These are phyloP conservation scores for Arxiozyma telluris DNA, from an alignment of 1,139 yeast species.

Conservation along the genomic window DNA sequence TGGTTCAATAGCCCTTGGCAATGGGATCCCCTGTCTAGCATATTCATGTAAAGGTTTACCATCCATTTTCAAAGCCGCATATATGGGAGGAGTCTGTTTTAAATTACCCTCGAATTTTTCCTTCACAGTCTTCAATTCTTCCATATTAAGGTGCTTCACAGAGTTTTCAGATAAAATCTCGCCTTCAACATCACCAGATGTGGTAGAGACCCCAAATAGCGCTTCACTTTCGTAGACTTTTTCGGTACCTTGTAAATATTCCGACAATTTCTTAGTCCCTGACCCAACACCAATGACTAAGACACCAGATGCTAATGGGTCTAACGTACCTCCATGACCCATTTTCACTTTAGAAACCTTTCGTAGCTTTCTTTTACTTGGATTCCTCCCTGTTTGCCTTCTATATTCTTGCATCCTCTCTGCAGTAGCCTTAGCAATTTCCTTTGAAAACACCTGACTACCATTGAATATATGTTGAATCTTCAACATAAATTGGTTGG, in stretches of 20 bases:
- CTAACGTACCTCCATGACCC: constrained; percentile 98
- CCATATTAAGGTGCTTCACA: constrained; percentile 49
- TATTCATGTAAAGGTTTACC: constrained; percentile 93
- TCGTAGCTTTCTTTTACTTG: constrained; percentile 39
- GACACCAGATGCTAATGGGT: constrained; percentile 91
- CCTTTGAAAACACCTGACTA: constrained; percentile 50
- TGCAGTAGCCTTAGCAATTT: constrained; percentile 43
- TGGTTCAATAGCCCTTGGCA: constrained; percentile 72
- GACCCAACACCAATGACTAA: constrained; percentile 81
- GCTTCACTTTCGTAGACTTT: constrained; percentile 81
- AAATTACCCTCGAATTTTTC: constrained; percentile 67
- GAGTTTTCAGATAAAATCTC: constrained; percentile 55
- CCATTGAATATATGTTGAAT: constrained; percentile 55
- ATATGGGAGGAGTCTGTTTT: constrained; percentile 89
- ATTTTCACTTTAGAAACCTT: constrained; percentile 61
- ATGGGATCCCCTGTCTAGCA: constrained; percentile 79
- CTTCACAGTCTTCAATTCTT: constrained; percentile 42
- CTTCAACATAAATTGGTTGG: constrained; percentile 60
- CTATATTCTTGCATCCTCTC: constrained; percentile 40
- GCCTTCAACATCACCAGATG: constrained; percentile 92
- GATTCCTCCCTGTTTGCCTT: constrained; percentile 34
- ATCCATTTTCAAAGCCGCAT: constrained; percentile 86
- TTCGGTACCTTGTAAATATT: constrained; percentile 60
- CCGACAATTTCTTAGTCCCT: constrained; percentile 76
- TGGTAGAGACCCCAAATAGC: constrained; percentile 79